Conservation (phyloP, 176 grass and related monocot species). For the Themeda triandra region DNA sequence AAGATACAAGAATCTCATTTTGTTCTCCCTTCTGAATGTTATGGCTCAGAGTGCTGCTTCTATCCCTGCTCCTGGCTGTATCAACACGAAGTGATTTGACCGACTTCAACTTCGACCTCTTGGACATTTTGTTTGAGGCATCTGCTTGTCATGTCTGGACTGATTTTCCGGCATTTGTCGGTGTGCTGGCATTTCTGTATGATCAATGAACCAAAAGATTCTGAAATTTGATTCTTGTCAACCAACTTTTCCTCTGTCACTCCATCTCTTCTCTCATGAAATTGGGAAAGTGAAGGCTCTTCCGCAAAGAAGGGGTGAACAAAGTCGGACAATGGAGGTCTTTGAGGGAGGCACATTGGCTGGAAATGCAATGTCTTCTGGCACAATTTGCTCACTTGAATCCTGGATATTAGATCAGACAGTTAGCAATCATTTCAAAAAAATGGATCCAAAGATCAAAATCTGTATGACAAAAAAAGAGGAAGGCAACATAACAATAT, state of each 20-base stretch:
- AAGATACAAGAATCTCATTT: slow-evolving; percentile 34
- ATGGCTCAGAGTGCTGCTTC: slow-evolving; percentile 22
- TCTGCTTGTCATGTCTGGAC: slow-evolving; percentile 30
- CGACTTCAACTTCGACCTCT: slow-evolving; percentile 65
- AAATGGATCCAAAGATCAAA: slow-evolving; percentile 11
- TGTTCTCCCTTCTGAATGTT: slow-evolving; percentile 22
- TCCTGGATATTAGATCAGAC: slow-evolving; percentile 35
- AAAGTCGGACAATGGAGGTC: slow-evolving; percentile 44
- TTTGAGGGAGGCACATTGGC: slow-evolving; percentile 38
- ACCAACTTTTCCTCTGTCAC: slow-evolving; percentile 18
- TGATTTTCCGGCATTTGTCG: slow-evolving; percentile 4
- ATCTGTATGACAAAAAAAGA: background rate
- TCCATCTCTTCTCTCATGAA: slow-evolving; percentile 28
- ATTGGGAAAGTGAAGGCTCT: slow-evolving; percentile 23
- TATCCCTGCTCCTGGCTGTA: slow-evolving; percentile 57
- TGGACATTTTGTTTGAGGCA: slow-evolving; percentile 40
- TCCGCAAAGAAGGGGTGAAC: background rate
- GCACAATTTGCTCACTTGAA: background rate
- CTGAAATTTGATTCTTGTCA: slow-evolving; percentile 30
- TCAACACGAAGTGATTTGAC: slow-evolving; percentile 67
- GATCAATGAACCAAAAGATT: slow-evolving; percentile 39
- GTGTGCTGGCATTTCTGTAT: slow-evolving; percentile 9
- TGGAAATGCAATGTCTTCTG: slow-evolving; percentile 16
- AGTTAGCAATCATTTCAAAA: slow-evolving; percentile 16
- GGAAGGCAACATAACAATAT: background rate